Percentiles rank a stretch among this genome's conserved stretches.
phyloP scores from a whole-genome alignment of 257 asterid species.

The Solanum clarkiae region DNA sequence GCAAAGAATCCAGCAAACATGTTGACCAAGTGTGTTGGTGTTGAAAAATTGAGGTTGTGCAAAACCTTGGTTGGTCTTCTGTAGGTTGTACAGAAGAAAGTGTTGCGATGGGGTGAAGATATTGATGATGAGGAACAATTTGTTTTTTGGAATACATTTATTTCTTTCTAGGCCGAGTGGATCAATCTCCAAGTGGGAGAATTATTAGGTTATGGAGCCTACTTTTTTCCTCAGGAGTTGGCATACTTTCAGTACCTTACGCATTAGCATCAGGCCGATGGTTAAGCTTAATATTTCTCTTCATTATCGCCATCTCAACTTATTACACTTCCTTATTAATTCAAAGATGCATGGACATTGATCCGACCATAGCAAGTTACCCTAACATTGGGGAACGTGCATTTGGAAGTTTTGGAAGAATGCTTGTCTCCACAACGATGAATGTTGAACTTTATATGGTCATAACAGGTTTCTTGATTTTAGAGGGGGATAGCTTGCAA shows the following conservation, averaged over 20 bases:
- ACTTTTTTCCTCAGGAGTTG: slow-evolving; percentile 48
- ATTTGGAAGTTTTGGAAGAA: slow-evolving; percentile 50
- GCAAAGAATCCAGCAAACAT: too few relatives aligned
- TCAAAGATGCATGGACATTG: slow-evolving; percentile 74
- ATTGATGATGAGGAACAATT: too few relatives aligned
- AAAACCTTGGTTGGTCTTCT: too few relatives aligned
- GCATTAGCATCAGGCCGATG: slow-evolving; percentile 83
- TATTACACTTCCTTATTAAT: slow-evolving; percentile 57
- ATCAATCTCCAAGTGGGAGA: too few relatives aligned
- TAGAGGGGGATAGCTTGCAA: slow-evolving; percentile 69
- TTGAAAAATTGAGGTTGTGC: too few relatives aligned
- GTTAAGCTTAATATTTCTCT: slow-evolving; percentile 52
- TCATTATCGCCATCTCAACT: slow-evolving; percentile 50
- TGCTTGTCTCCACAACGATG: slow-evolving; percentile 48
- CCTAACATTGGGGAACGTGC: slow-evolving; percentile 76
- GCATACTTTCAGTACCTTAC: slow-evolving; percentile 71
- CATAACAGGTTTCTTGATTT: slow-evolving; percentile 77
- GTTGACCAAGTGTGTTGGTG: too few relatives aligned
- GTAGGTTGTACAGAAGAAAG: too few relatives aligned
- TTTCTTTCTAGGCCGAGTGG: too few relatives aligned
- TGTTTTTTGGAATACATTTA: too few relatives aligned
- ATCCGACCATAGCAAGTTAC: slow-evolving; percentile 36
- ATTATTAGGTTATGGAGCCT: too few relatives aligned
- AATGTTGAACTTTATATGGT: slow-evolving; percentile 65
- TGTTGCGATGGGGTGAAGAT: too few relatives aligned